Evolutionary conservation across 192 early-diverging fungal genomes (phyloP), one percentile per base, ranked within the genome.

Genomic region (Mortierella claussenii): DNA sequence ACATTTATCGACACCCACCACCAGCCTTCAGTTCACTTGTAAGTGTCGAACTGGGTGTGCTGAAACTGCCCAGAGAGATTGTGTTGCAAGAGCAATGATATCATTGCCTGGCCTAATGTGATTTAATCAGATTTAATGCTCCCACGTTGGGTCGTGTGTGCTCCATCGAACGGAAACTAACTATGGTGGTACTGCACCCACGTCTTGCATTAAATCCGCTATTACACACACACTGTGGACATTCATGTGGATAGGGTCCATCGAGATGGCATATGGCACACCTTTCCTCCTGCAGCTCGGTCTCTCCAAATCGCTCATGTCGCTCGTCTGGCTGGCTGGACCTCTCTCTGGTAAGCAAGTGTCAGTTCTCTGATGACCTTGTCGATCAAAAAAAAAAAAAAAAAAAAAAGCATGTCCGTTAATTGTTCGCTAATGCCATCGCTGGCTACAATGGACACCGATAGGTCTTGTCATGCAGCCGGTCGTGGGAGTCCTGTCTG

Each of bases 291-390:
- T 93, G 31, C 88, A 90, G 1, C 85, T 99, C 20, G 94, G 92
- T 0, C 69, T 99, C 46, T 84, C 90, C 20, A 92, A 93, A 75
- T 85, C 94, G 13, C 80, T 92, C 34, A 90, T 92, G 60, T 94
- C 95, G 37, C 80, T 98, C 32, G 97, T 99, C 11, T 99, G 97
- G 97, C 83, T 99, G 54, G 95, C 95, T 2, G 93, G 93, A 8
- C 93, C 93, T 37, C 78, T 95, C n/a, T 92, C 91, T 34, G 93
- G 87, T 88, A 84, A 34, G 15, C n/a, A n/a, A n/a, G n/a, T n/a
- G n/a, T n/a, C n/a, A n/a, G n/a, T n/a, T n/a, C n/a, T n/a, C n/a
- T n/a, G n/a, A n/a, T n/a, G n/a, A n/a, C n/a, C n/a, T n/a, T n/a
- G n/a, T n/a, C n/a, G n/a, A n/a, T n/a, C n/a, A n/a, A n/a, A n/a